These are phyloP conservation scores for Cornus suecica DNA, from an alignment of 148 eudicot species.

Conservation along the genomic window DNA sequence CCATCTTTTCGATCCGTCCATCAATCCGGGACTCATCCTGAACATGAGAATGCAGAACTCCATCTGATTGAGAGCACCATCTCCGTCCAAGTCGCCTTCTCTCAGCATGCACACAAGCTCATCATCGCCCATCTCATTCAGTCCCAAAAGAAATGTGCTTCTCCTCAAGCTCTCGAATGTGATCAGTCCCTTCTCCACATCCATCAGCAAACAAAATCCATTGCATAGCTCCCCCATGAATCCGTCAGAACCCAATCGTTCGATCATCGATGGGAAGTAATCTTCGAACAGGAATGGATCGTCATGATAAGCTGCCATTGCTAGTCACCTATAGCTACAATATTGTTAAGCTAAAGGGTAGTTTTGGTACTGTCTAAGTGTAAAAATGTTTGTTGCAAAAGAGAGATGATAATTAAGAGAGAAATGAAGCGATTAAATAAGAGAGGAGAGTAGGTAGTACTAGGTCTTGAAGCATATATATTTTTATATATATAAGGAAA, in stretches of 20 bases:
- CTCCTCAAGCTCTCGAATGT: conserved; percentile 26
- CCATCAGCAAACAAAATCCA: conserved; percentile 21
- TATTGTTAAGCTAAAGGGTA: too few relatives aligned
- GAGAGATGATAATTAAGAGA: neutral
- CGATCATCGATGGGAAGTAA: conserved; percentile 21
- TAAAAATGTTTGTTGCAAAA: neutral
- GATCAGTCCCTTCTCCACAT: conserved; percentile 21
- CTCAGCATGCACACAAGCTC: conserved; percentile 15
- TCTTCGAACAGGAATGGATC: conserved; percentile 21
- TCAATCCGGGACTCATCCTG: conserved; percentile 21
- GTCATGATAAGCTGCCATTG: neutral
- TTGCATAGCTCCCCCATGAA: conserved; percentile 26
- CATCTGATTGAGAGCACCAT: conserved; percentile 19
- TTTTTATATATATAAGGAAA: too few relatives aligned
- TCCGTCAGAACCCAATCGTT: conserved; percentile 15
- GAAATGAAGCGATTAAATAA: neutral
- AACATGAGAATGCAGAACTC: conserved; percentile 27
- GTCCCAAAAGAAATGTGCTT: conserved; percentile 10
- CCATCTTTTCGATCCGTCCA: conserved; percentile 16
- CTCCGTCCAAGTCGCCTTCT: conserved; percentile 24
- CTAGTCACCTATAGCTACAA: too few relatives aligned
- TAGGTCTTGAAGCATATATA: neutral
- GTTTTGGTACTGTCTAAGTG: neutral
- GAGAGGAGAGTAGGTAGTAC: neutral
- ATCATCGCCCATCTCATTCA: conserved; percentile 14